phyloP scores from a whole-genome alignment of 2,329 filamentous ascomycete species.

The Colletotrichum orbiculare region DNA sequence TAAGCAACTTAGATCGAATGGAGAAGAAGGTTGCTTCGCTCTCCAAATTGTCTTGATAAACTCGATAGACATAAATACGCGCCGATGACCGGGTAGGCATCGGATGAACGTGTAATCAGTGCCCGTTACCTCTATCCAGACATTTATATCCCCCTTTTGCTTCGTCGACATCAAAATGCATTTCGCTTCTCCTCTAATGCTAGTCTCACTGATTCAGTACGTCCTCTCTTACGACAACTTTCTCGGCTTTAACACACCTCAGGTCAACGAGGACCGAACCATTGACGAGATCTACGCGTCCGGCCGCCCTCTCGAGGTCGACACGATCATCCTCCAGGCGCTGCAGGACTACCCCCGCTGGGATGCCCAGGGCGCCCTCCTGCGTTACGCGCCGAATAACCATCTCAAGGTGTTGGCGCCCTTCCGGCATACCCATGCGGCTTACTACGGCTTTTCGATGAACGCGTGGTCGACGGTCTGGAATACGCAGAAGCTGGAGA shows the following conservation, averaged over 20 bases:
- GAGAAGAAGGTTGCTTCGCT: no score
- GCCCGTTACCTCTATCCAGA: no score
- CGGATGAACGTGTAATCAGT: no score
- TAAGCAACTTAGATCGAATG: no score
- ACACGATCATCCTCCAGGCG: slow-evolving; percentile 60
- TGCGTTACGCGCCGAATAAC: slow-evolving; percentile 59
- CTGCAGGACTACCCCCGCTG: slow-evolving; percentile 63
- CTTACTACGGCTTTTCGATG: slow-evolving; percentile 53
- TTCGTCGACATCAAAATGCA: neutral
- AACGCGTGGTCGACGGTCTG: slow-evolving; percentile 51
- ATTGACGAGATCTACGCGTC: slow-evolving; percentile 59
- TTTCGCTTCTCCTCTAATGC: neutral
- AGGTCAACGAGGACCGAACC: slow-evolving; percentile 53
- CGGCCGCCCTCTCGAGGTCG: slow-evolving; percentile 49
- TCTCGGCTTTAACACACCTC: slow-evolving; percentile 29
- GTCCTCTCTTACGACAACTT: slow-evolving; percentile 10
- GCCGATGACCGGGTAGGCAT: no score
- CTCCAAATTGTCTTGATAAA: no score
- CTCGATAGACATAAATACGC: no score
- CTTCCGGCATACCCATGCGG: slow-evolving; percentile 53
- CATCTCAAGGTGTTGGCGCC: slow-evolving; percentile 54
- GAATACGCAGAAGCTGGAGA: slow-evolving; percentile 48
- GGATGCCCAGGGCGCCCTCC: slow-evolving; percentile 56
- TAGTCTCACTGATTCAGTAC: neutral
- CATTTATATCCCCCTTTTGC: no score